Conservation (phyloP, 805 yeast genomes). For the Candida berthetii region DNA sequence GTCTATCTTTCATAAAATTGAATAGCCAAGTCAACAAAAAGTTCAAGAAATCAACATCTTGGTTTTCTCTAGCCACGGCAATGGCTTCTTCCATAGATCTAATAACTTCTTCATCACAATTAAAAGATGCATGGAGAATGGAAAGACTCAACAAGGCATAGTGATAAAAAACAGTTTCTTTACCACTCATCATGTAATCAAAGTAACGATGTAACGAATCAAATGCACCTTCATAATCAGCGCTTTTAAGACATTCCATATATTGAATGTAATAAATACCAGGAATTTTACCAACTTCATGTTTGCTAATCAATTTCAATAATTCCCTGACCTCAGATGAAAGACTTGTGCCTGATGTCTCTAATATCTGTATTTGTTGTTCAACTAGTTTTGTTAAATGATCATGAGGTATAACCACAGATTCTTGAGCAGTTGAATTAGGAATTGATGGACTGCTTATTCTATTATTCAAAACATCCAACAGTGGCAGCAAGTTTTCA, state of each 20-base stretch:
- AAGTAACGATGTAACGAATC: constrained; percentile 56
- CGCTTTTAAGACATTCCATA: constrained; percentile 47
- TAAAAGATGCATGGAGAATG: constrained; percentile 62
- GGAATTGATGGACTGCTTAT: too few relatives aligned
- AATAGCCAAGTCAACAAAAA: constrained; percentile 71
- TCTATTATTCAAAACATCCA: constrained; percentile 4
- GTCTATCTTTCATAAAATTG: constrained; percentile 63
- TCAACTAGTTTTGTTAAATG: constrained; percentile 45
- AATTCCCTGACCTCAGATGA: constrained; percentile 37
- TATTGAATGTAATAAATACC: constrained; percentile 52
- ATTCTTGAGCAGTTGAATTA: constrained; percentile 5
- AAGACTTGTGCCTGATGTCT: constrained; percentile 43
- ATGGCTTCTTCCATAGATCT: constrained; percentile 84
- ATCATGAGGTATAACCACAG: constrained; percentile 39
- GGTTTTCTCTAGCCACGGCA: constrained; percentile 79
- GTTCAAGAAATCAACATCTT: constrained; percentile 67
- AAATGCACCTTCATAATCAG: constrained; percentile 52
- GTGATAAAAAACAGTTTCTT: constrained; percentile 61
- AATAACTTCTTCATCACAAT: constrained; percentile 54
- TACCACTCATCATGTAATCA: constrained; percentile 72
- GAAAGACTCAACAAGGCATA: constrained; percentile 74
- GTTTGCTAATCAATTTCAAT: constrained; percentile 39
- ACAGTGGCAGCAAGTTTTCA: constrained; percentile 7
- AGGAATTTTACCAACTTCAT: constrained; percentile 36
- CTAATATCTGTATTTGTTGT: constrained; percentile 46